Percentiles rank a stretch among this genome's conserved stretches.
Conservation (phyloP, 257 asterid species). For the Nicotiana sylvestris region DNA sequence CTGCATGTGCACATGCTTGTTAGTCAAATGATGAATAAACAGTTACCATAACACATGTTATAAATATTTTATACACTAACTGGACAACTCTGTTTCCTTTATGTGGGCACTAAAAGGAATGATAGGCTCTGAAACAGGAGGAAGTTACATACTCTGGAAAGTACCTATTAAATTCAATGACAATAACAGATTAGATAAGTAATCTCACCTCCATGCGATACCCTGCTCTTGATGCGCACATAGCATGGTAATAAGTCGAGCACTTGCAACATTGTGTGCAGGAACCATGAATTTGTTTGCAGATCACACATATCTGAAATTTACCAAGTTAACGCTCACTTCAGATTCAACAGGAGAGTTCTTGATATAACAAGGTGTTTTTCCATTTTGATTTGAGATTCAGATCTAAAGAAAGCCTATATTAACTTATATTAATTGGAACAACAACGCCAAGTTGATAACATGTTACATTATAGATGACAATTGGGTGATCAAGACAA, state of each 20-base stretch:
- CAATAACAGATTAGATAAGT: constrained; percentile 6
- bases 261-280: constrained; percentile 97
- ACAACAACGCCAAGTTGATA: not conserved
- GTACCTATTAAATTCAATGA: not conserved
- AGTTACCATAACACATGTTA: not conserved
- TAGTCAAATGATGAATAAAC: not conserved
- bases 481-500: not conserved
- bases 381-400: not conserved
- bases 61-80: not conserved
- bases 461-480: not conserved
- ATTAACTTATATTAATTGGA: constrained; percentile 2
- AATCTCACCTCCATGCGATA: constrained; percentile 93
- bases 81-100: not conserved
- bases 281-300: constrained; percentile 99
- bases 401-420: not conserved
- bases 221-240: constrained; percentile 96
- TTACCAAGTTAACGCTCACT: constrained; percentile 5
- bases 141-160: not conserved
- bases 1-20: not conserved
- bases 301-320: constrained; percentile 91
- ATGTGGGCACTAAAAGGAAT: not conserved
- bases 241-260: constrained; percentile 91
- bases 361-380: not conserved
- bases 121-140: not conserved
- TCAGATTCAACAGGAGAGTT: not conserved